Conservation (phyloP, 768 basidiomycete species). For the Calvatia gigantea region DNA sequence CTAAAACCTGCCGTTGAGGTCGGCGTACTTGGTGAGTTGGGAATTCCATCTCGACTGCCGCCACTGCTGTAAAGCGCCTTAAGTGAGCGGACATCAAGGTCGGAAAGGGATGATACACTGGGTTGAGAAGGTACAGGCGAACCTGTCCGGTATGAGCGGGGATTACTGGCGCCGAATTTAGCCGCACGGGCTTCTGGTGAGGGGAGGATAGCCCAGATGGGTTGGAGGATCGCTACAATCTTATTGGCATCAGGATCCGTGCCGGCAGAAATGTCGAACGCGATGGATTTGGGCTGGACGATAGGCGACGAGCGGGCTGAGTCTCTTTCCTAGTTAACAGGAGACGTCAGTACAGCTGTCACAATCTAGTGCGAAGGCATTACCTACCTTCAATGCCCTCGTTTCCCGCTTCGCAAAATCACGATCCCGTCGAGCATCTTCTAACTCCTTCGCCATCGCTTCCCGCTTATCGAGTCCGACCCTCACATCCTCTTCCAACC, state of each 20-base stretch:
- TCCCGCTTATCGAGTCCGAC: conserved; percentile 44
- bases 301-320: conserved; percentile 15
- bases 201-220: conserved; percentile 80
- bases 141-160: conserved; percentile 46
- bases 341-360: no score
- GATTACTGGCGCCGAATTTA: conserved; percentile 41
- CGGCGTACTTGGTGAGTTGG: conserved; percentile 20
- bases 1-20: conserved; percentile 42
- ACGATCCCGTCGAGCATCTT: conserved; percentile 46
- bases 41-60: conserved; percentile 12
- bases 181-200: conserved; percentile 78
- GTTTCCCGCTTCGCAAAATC: conserved; percentile 45
- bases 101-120: conserved; percentile 57
- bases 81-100: conserved; percentile 83
- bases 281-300: conserved; percentile 23
- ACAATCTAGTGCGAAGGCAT: background rate
- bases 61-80: conserved; percentile 67
- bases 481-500: conserved; percentile 48
- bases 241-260: conserved; percentile 44
- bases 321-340: background rate
- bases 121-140: conserved; percentile 26
- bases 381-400: conserved; percentile 32
- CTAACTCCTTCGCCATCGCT: conserved; percentile 46
- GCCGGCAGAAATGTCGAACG: conserved; percentile 20
- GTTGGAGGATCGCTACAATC: conserved; percentile 59